Evolutionary conservation across 331 rosid species (phyloP), one percentile per base, ranked within the genome.

Genomic region (Pyrus hybrid): DNA sequence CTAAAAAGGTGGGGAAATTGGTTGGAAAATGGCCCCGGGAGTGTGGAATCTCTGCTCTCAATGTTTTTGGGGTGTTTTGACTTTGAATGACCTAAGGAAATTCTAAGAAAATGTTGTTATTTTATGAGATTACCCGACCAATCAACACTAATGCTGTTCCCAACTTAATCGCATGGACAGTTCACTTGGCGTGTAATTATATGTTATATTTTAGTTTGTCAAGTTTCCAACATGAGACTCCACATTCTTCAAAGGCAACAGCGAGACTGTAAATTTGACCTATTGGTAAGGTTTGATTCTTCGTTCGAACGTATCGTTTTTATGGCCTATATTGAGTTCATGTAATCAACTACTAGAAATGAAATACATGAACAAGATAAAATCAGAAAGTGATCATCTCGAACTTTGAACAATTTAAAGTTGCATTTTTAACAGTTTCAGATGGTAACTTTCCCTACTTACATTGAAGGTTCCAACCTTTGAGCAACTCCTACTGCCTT

Each of bases 1-100:
- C 73, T n/a, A 53, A 28, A 49, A 72, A 71, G 75, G 77, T 69
- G 32, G 63, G 73, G 70, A 79, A 77, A 58, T 56, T 28, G 58
- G 75, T 72, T 72, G 77, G 86, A 32, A 22, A 70, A 53, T 17
- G 57, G 63, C 68, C 75, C 58, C 77, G 35, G 70, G 63, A 73
- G 68, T 69, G 62, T 47, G 74, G 74, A 75, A 57, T 71, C 83
- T 65, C 78, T 75, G 35, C 62, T 69, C n/a, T 67, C 22, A 58
- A 28, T 74, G 73, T 70, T 70, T 37, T 69, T 66, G 12, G 64
- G 67, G 23, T 74, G 80, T 70, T 71, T 61, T 75, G 67, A 32
- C 80, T 78, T 78, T 82, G 29, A 45, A 47, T 33, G 77, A 82
- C 83, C 67, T 18, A 23, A 65, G 68, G 77, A 49, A 20, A 74